Evolutionary conservation across 2,329 filamentous ascomycete species (phyloP).

Genomic region (Calonectria pseudoreteaudii): DNA sequence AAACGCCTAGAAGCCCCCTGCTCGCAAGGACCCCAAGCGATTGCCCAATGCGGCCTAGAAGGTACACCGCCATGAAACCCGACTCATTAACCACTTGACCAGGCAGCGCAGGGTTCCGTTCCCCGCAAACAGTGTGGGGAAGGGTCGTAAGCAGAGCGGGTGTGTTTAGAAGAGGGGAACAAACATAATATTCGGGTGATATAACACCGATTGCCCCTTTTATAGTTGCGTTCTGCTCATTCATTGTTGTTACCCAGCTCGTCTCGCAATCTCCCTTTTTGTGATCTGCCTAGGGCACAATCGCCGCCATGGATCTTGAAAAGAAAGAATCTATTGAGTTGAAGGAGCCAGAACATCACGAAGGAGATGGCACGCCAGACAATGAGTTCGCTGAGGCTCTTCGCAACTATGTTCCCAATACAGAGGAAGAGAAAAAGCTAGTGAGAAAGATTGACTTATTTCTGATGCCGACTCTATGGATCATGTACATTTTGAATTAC

Average conservation of each 20-base stretch:
- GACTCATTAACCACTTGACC: neutral
- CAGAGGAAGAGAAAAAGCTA: constrained; percentile 49
- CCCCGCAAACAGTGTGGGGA: neutral
- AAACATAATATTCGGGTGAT: neutral
- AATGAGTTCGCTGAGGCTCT: neutral
- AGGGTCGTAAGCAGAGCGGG: neutral
- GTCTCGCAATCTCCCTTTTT: too few relatives aligned
- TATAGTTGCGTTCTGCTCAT: neutral
- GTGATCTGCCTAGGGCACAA: neutral
- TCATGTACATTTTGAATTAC: constrained; percentile 42
- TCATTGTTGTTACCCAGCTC: neutral
- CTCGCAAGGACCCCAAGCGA: neutral
- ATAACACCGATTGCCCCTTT: neutral
- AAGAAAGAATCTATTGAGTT: neutral
- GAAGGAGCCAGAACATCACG: neutral
- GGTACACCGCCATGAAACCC: neutral
- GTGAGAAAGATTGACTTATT: constrained; percentile 58
- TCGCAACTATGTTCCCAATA: neutral
- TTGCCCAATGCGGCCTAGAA: neutral
- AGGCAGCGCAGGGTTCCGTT: neutral
- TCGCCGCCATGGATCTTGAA: neutral
- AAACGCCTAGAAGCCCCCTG: neutral
- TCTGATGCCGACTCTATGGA: constrained; percentile 60
- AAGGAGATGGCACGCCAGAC: neutral
- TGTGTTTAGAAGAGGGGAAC: neutral